Evolutionary conservation across 2,329 filamentous ascomycete species (phyloP).

Genomic region (Xylariaceae sp.): DNA sequence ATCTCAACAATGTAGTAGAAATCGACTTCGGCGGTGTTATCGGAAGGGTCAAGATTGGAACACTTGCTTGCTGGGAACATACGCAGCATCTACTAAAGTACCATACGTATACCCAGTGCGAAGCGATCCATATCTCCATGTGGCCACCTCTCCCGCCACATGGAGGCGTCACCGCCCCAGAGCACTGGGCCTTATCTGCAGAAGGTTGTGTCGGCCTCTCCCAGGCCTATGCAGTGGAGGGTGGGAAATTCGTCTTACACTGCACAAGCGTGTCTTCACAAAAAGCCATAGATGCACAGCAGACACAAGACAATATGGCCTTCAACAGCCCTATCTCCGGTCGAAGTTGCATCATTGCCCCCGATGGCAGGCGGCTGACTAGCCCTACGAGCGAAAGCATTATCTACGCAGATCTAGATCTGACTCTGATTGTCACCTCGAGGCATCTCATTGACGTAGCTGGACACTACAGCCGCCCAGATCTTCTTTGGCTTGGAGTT

Average conservation of each 20-base stretch:
- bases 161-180: constrained; percentile 14
- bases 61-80: constrained; percentile 49
- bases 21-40: constrained; percentile 32
- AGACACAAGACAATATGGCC: constrained; percentile 36
- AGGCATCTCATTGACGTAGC: constrained; percentile 42
- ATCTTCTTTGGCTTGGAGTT: constrained; percentile 46
- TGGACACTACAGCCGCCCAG: constrained; percentile 48
- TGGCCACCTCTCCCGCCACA: constrained; percentile 38
- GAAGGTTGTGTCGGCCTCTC: constrained; percentile 42
- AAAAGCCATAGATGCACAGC: constrained; percentile 35
- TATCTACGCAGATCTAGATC: constrained; percentile 45
- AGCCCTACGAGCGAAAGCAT: constrained; percentile 40
- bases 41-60: constrained; percentile 36
- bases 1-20: constrained; percentile 38
- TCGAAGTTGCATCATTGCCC: constrained; percentile 43
- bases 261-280: constrained; percentile 44
- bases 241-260: constrained; percentile 51
- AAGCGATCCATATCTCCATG: constrained; percentile 44
- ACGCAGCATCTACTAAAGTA: constrained; percentile 48
- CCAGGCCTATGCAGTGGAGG: constrained; percentile 55
- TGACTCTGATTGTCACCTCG: constrained; percentile 37
- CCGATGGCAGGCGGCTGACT: constrained; percentile 45
- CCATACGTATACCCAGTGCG: constrained; percentile 40
- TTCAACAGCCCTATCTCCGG: constrained; percentile 41
- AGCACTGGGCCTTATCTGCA: constrained; percentile 31